These are phyloP conservation scores for Trichosporon coremiiforme DNA, from an alignment of 1,284 basidiomycete genomes.

Conservation along the genomic window DNA sequence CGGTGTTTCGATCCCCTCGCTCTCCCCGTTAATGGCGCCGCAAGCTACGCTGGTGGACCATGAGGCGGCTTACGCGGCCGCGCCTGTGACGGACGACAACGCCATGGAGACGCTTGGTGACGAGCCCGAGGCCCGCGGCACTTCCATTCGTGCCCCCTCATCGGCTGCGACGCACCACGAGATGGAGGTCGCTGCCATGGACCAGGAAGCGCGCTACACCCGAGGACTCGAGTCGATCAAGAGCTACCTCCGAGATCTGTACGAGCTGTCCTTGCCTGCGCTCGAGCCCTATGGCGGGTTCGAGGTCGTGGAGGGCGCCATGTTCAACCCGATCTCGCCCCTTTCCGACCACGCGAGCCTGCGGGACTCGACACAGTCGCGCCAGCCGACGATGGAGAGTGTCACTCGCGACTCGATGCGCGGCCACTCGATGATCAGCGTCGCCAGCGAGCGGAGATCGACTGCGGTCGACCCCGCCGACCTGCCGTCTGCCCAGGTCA, in stretches of 20 bases:
- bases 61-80: conserved; percentile 14
- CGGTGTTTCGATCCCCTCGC: conserved; percentile 61
- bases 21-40: conserved; percentile 63
- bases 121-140: conserved; percentile 28
- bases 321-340: conserved; percentile 12
- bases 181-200: conserved; percentile 30
- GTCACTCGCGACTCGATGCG: conserved; percentile 22
- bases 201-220: conserved; percentile 43
- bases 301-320: conserved; percentile 39
- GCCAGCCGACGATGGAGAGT: conserved; percentile 11
- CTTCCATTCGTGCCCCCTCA: conserved; percentile 32
- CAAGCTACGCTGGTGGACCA: conserved; percentile 29
- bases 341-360: conserved; percentile 12
- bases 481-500: conserved; percentile 60
- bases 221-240: conserved; percentile 80
- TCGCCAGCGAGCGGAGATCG: conserved; percentile 33
- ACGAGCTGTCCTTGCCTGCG: conserved; percentile 66
- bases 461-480: conserved; percentile 18
- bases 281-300: conserved; percentile 51
- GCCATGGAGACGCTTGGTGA: conserved; percentile 32
- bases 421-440: conserved; percentile 35
- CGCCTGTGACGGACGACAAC: conserved; percentile 19
- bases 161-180: conserved; percentile 21
- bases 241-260: conserved; percentile 92
- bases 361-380: conserved; percentile 24